These are phyloP conservation scores for Citropsis articulata DNA, from an alignment of 345 rosid species.

Conservation along the genomic window DNA sequence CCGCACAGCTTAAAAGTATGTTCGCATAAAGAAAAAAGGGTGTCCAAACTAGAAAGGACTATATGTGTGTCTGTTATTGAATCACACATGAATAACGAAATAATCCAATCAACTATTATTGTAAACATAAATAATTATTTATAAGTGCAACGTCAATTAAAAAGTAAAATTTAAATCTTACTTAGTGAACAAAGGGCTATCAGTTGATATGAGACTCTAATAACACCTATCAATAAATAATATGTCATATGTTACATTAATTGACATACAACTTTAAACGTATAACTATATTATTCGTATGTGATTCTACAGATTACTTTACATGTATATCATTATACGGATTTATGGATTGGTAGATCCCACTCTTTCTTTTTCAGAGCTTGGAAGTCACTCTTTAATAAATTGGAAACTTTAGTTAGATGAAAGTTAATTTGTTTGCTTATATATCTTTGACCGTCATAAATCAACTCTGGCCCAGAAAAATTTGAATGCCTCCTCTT, in stretches of 20 bases:
- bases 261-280: neutral
- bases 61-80: no score
- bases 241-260: no score
- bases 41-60: no score
- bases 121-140: no score
- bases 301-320: neutral
- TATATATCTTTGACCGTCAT: conserved; percentile 24
- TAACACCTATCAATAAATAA: neutral
- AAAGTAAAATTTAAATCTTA: no score
- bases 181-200: no score
- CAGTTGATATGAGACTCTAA: neutral
- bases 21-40: no score
- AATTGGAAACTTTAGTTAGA: conserved; percentile 21
- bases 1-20: no score
- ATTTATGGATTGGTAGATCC: conserved; percentile 26
- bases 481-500: conserved; percentile 33
- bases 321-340: conserved; percentile 14
- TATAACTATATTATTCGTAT: neutral
- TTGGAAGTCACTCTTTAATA: conserved; percentile 51
- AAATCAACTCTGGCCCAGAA: conserved; percentile 31
- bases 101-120: no score
- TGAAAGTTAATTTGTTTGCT: conserved; percentile 3
- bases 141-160: no score
- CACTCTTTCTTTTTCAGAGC: conserved; percentile 32
- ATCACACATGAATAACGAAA: no score